A percentile compares a stretch with the other conserved stretches of the same genome.
Evolutionary conservation across 768 basidiomycete genomes (phyloP).

Genomic region (Podaxis rugospora): DNA sequence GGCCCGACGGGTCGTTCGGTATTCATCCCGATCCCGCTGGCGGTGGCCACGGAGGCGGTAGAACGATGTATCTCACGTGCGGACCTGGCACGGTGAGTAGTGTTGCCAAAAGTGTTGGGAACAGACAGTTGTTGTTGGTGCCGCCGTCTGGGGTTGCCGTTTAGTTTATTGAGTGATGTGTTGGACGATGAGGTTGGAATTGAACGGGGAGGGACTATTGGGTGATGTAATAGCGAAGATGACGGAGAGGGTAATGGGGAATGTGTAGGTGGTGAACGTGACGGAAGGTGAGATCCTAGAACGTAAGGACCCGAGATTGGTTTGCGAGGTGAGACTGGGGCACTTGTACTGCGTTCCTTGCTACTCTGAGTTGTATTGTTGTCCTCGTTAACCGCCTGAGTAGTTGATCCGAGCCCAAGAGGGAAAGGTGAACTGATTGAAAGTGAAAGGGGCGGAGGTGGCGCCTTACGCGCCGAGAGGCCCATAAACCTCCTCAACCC

Average conservation of each 20-base stretch:
- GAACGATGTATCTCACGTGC: neutral
- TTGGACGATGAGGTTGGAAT: constrained; percentile 9
- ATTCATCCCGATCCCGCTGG: neutral
- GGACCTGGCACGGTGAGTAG: neutral
- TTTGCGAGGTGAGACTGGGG: constrained; percentile 17
- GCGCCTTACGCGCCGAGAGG: constrained; percentile 13
- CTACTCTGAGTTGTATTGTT: constrained; percentile 9
- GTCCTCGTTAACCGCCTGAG: neutral
- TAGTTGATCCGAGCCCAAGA: neutral
- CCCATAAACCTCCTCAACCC: constrained; percentile 32
- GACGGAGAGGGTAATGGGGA: constrained; percentile 10
- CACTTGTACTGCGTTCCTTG: constrained; percentile 13
- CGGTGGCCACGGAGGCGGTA: neutral
- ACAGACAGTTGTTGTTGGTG: neutral
- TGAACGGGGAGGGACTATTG: neutral
- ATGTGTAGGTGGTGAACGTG: constrained; percentile 14
- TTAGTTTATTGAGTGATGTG: constrained; percentile 8
- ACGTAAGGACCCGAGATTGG: constrained; percentile 46
- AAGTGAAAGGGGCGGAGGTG: constrained; percentile 10
- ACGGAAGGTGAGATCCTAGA: constrained; percentile 30
- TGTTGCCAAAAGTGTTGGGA: neutral
- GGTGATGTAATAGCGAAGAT: constrained; percentile 10
- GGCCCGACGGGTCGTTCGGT: constrained; percentile 4
- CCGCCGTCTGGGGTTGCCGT: neutral
- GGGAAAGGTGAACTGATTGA: neutral